Evolutionary conservation across 805 yeast species (phyloP).

Genomic region (Candida methanosorbosa): DNA sequence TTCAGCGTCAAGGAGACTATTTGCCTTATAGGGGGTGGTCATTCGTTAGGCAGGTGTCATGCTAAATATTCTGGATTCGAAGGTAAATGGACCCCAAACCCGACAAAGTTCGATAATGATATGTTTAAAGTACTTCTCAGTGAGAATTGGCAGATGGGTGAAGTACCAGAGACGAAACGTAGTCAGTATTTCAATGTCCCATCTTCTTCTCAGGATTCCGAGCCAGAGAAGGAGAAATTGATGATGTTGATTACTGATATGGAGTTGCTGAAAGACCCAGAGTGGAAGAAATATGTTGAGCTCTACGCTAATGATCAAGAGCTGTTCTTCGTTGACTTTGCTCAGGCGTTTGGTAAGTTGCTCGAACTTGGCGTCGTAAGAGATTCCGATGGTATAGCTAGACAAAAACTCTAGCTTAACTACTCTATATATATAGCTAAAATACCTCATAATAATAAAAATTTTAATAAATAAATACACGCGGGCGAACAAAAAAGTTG

Average conservation of each 20-base stretch:
- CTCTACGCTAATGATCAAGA: constrained; percentile 60
- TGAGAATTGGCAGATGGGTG: constrained; percentile 32
- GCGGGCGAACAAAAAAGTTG: too few relatives aligned
- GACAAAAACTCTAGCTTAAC: too few relatives aligned
- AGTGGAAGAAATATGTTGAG: constrained; percentile 52
- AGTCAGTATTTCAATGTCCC: constrained; percentile 31
- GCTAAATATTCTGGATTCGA: constrained; percentile 40
- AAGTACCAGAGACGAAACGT: constrained; percentile 33
- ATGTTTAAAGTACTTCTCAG: constrained; percentile 38
- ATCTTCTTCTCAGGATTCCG: too few relatives aligned
- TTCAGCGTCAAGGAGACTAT: constrained; percentile 67
- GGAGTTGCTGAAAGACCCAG: constrained; percentile 50
- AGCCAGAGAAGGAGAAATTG: constrained; percentile 28
- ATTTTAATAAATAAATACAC: neutral
- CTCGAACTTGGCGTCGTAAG: constrained; percentile 35
- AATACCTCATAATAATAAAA: neutral
- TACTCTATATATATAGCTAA: too few relatives aligned
- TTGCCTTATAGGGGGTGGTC: constrained; percentile 69
- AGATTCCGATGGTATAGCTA: constrained; percentile 23
- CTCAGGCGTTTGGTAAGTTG: constrained; percentile 58
- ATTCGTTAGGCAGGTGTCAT: constrained; percentile 72
- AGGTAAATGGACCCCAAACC: constrained; percentile 38
- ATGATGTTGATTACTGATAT: constrained; percentile 88
- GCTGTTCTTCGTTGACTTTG: constrained; percentile 54
- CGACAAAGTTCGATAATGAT: constrained; percentile 33